Percentiles rank a stretch among this genome's conserved stretches.
phyloP scores from a whole-genome alignment of 2,329 filamentous ascomycete genomes.

The Alternaria arbusti region DNA sequence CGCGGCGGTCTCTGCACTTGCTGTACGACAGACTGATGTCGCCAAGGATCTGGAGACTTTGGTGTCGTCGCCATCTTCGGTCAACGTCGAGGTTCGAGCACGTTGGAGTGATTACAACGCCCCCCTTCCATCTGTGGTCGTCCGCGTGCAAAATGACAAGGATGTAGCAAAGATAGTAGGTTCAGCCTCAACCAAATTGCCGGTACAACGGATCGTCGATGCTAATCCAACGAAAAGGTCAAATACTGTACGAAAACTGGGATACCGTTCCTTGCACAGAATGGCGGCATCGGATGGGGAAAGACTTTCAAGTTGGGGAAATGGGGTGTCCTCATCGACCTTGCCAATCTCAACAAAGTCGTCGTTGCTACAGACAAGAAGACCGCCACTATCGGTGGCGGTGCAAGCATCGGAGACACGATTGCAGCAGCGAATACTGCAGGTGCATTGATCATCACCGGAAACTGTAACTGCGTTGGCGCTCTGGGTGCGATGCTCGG shows the following conservation, averaged over 20 bases:
- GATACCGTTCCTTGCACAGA: constrained; percentile 36
- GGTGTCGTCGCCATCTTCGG: constrained; percentile 16
- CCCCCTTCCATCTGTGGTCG: constrained; percentile 26
- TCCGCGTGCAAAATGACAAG: constrained; percentile 24
- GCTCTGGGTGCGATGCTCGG: constrained; percentile 47
- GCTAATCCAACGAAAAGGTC: constrained; percentile 19
- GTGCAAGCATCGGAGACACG: constrained; percentile 45
- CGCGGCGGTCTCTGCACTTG: constrained; percentile 18
- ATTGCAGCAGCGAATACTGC: constrained; percentile 49
- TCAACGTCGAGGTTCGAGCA: constrained; percentile 19
- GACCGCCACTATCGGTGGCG: constrained; percentile 36
- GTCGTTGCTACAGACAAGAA: constrained; percentile 32
- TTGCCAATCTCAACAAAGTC: constrained; percentile 33
- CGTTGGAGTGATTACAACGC: constrained; percentile 33
- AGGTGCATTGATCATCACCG: constrained; percentile 34
- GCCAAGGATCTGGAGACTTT: constrained; percentile 19
- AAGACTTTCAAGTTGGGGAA: constrained; percentile 29
- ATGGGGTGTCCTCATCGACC: constrained; percentile 39
- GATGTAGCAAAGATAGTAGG: constrained; percentile 30
- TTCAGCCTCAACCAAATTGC: background rate
- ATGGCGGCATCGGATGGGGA: constrained; percentile 38
- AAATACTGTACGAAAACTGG: constrained; percentile 26
- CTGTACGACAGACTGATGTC: constrained; percentile 13
- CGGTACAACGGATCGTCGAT: background rate
- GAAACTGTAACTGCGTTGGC: constrained; percentile 44